Base-by-base conservation (phyloP, 2,329 filamentous ascomycete species). In the Akanthomyces dipterigenus region DNA sequence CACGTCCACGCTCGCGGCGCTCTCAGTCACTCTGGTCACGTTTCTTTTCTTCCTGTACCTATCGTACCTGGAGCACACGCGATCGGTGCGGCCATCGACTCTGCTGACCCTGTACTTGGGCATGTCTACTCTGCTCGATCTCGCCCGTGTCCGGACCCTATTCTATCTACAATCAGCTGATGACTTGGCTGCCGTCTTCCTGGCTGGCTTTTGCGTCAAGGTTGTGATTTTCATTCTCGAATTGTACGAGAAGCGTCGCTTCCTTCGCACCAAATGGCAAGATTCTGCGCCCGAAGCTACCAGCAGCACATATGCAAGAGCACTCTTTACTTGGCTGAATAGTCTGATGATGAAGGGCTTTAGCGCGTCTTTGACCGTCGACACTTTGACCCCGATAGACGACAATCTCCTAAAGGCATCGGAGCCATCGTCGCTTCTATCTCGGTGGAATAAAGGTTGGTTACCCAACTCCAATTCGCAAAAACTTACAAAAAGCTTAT, bases 261-360 rank as follows among this genome's bases (percentile, higher is more conserved):
- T 70, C 54, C 49, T 70, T 14, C 55, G 53, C 3, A 24, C 51
- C 3, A 64, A 64, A 45, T 66, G 67, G 61, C 62, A 64, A 22
- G 54, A 67, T 43, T 59, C 65, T 40, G 59, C 70, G 11, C 64
- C 69, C 0, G 75, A 76, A 62, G 67, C 66, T 14, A 74, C 70
- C 0, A 69, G 69, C 48, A 68, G 72, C 26, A 61, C 70, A 20
- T 65, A 71, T 26, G 71, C 66, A 62, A 64, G 70, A 26, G 68
- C 67, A 5, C 54, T 74, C 0, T 74, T 74, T 55, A 65, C 69
- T 65, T 75, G 73, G 73, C 46, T 75, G 14, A 72, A 72, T 49
- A 34, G 59, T 9, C 46, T 73, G 1, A 67, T 75, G 54, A 45
- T 64, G 6, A 63, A 62, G 22, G 71, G 71, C 3, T 72, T 67